These are phyloP conservation scores for Calamus simplicifolius DNA, from an alignment of 176 grass and related monocot genomes.

Conservation along the genomic window DNA sequence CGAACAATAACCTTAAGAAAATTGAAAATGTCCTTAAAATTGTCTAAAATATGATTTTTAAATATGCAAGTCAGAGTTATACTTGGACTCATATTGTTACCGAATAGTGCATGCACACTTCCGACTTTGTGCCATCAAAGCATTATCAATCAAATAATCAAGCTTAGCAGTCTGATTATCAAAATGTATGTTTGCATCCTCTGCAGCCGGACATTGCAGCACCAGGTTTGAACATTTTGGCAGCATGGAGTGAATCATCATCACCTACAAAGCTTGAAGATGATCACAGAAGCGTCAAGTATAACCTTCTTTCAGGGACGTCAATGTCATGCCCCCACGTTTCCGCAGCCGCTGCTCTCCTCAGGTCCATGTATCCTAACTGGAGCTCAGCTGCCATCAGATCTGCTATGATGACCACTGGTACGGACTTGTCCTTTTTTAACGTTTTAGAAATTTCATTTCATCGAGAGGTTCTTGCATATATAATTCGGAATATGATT, in stretches of 20 bases:
- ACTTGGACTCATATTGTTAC: too few relatives aligned
- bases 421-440: constrained; percentile 16
- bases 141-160: too few relatives aligned
- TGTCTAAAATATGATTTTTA: too few relatives aligned
- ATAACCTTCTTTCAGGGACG: constrained; percentile 75
- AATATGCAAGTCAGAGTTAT: too few relatives aligned
- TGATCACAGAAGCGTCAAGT: constrained; percentile 72
- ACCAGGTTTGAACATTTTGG: constrained; percentile 88
- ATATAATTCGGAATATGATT: too few relatives aligned
- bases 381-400: constrained; percentile 86
- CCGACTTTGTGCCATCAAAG: too few relatives aligned
- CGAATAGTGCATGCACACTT: too few relatives aligned
- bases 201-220: constrained; percentile 76
- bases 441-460: too few relatives aligned
- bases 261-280: constrained; percentile 76
- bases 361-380: constrained; percentile 56
- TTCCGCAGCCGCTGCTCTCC: constrained; percentile 51
- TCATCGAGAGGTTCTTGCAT: too few relatives aligned
- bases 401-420: constrained; percentile 91
- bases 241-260: constrained; percentile 88
- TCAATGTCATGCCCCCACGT: constrained; percentile 99
- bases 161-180: too few relatives aligned
- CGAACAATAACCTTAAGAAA: too few relatives aligned
- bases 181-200: not conserved
- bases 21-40: too few relatives aligned